Evolutionary conservation across 768 basidiomycete species (phyloP).

Genomic region (Gloeostereum incarnatum): DNA sequence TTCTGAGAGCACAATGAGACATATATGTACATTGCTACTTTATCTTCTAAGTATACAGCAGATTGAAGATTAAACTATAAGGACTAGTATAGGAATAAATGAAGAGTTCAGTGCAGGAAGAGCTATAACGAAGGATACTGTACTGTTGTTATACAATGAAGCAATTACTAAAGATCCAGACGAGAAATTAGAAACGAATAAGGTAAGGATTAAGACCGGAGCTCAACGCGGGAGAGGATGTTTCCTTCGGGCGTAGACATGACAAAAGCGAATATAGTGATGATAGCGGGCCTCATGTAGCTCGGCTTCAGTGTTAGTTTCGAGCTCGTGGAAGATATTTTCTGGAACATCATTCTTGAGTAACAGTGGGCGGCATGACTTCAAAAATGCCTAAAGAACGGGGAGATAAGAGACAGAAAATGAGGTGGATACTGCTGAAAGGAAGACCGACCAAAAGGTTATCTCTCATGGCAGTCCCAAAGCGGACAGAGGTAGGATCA

Average conservation of each 20-base stretch:
- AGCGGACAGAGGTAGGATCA: slow-evolving; percentile 23
- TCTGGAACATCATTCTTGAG: slow-evolving; percentile 53
- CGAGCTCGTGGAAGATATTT: slow-evolving; percentile 41
- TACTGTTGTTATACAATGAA: too few relatives aligned
- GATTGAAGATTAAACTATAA: too few relatives aligned
- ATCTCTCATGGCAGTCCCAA: slow-evolving; percentile 42
- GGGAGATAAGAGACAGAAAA: background rate
- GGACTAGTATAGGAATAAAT: background rate
- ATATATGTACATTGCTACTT: too few relatives aligned
- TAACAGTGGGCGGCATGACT: slow-evolving; percentile 58
- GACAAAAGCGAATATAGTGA: slow-evolving; percentile 47
- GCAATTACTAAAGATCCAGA: too few relatives aligned
- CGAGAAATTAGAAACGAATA: too few relatives aligned
- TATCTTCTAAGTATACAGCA: too few relatives aligned
- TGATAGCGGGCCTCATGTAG: slow-evolving; percentile 34
- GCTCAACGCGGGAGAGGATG: too few relatives aligned
- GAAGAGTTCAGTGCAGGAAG: background rate
- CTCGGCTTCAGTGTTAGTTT: slow-evolving; percentile 42
- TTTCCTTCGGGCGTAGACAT: slow-evolving; percentile 51
- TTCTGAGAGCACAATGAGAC: too few relatives aligned
- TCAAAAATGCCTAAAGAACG: slow-evolving; percentile 46
- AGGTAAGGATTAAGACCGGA: too few relatives aligned
- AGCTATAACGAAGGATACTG: background rate
- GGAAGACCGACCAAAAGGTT: slow-evolving; percentile 39
- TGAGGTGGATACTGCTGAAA: slow-evolving; percentile 1